Conservation (phyloP, 1,139 yeast genomes). For the Diutina neorugosa region DNA sequence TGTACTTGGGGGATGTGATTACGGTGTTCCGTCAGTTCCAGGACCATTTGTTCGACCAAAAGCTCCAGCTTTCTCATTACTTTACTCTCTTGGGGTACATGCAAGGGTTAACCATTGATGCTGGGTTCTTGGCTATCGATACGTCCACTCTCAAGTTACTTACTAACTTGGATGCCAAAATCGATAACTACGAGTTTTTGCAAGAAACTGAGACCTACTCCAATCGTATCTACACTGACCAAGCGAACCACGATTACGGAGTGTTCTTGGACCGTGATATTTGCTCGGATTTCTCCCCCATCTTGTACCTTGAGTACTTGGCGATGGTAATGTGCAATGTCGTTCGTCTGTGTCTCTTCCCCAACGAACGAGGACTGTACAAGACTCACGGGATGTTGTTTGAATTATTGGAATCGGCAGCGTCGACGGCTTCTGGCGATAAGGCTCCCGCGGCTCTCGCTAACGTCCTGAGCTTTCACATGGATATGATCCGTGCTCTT, state of each 20-base stretch:
- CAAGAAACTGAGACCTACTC: slow-evolving; percentile 26
- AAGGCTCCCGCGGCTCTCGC: not conserved
- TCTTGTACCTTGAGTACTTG: slow-evolving; percentile 33
- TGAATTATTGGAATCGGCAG: not conserved
- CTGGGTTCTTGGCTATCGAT: slow-evolving; percentile 20
- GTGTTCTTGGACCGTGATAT: slow-evolving; percentile 20
- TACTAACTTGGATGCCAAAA: slow-evolving; percentile 22
- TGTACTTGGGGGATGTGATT: slow-evolving; percentile 16
- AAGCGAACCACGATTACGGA: slow-evolving; percentile 13
- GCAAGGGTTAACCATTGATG: slow-evolving; percentile 26
- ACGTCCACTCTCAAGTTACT: slow-evolving; percentile 21
- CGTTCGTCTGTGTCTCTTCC: not conserved
- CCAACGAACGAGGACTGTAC: not conserved
- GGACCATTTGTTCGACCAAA: slow-evolving; percentile 14
- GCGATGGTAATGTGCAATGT: slow-evolving; percentile 27
- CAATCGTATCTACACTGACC: slow-evolving; percentile 14
- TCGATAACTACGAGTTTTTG: slow-evolving; percentile 30
- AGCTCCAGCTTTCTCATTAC: slow-evolving; percentile 22
- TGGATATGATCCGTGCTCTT: slow-evolving; percentile 19
- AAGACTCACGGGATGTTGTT: slow-evolving; percentile 1
- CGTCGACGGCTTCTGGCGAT: not conserved
- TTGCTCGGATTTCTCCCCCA: slow-evolving; percentile 24
- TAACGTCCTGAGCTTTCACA: slow-evolving; percentile 5
- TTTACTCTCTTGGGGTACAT: slow-evolving; percentile 35
- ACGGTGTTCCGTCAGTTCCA: slow-evolving; percentile 20